These are phyloP conservation scores for Tarenaya hassleriana DNA, from an alignment of 345 rosid species.

Conservation along the genomic window DNA sequence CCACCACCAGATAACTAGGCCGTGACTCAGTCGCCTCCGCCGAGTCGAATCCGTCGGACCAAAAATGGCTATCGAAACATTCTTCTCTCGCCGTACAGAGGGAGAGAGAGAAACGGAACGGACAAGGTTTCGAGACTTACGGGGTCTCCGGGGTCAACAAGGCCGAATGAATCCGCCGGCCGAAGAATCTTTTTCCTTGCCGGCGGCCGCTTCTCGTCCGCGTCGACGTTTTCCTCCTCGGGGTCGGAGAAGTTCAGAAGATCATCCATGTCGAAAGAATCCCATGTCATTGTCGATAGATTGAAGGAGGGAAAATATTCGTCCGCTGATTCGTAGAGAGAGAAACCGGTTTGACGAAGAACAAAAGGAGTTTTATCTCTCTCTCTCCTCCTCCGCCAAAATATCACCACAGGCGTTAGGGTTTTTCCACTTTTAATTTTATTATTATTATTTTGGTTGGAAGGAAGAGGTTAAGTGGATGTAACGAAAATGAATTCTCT, in stretches of 20 bases:
- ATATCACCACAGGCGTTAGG: conserved; percentile 29
- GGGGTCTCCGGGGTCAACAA: conserved; percentile 21
- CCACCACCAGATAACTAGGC: conserved; percentile 20
- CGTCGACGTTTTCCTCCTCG: conserved; percentile 14
- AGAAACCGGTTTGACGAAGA: conserved; percentile 17
- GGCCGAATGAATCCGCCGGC: conserved; percentile 24
- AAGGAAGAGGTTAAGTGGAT: no score
- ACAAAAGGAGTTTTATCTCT: conserved; percentile 22
- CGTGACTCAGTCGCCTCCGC: conserved; percentile 26
- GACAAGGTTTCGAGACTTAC: conserved; percentile 15
- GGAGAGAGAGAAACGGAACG: not conserved
- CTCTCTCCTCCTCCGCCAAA: no score
- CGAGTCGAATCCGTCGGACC: conserved; percentile 19
- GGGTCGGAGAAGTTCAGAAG: conserved; percentile 32
- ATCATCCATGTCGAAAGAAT: conserved; percentile 31
- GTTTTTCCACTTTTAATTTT: not conserved
- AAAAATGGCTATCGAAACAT: no score
- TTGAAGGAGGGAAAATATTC: no score
- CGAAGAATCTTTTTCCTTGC: conserved; percentile 23
- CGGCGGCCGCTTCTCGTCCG: not conserved
- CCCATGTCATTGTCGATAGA: conserved; percentile 25
- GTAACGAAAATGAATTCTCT: conserved; percentile 19
- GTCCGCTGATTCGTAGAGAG: conserved; percentile 21
- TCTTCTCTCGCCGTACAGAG: conserved; percentile 1
- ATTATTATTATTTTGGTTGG: no score